Evolutionary conservation across 2,329 filamentous ascomycete genomes (phyloP).

Genomic region (Exophiala sp.): DNA sequence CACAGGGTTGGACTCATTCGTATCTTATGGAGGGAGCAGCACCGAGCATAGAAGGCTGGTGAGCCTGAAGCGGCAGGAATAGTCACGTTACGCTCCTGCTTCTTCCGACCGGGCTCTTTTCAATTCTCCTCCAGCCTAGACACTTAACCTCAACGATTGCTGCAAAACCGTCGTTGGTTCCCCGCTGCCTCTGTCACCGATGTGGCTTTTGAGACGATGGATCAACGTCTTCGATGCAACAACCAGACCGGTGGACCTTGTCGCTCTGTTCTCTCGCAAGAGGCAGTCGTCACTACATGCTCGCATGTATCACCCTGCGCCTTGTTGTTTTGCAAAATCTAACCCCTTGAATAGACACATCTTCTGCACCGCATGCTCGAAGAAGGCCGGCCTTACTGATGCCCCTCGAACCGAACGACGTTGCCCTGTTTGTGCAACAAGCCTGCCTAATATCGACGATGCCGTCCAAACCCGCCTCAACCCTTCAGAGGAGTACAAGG

Average conservation of each 20-base stretch:
- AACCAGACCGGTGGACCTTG: constrained; percentile 57
- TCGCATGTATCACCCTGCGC: constrained; percentile 49
- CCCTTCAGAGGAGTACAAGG: constrained; percentile 84
- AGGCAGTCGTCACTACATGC: constrained; percentile 83
- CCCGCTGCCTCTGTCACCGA: no score
- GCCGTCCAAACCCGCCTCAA: constrained; percentile 65
- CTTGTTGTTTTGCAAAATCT: constrained; percentile 9
- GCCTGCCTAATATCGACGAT: constrained; percentile 66
- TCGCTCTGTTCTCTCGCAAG: constrained; percentile 59
- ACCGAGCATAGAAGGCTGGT: neutral
- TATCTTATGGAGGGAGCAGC: neutral
- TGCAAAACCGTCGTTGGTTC: constrained; percentile 18
- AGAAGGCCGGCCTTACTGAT: constrained; percentile 56
- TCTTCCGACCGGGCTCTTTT: neutral
- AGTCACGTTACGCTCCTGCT: neutral
- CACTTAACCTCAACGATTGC: constrained; percentile 6
- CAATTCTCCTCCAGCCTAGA: neutral
- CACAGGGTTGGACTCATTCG: neutral
- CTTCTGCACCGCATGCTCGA: constrained; percentile 72
- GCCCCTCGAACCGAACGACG: constrained; percentile 48
- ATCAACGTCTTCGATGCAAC: constrained; percentile 72
- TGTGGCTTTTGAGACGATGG: constrained; percentile 67
- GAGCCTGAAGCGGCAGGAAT: neutral
- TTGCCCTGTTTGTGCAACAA: constrained; percentile 71
- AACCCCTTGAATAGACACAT: constrained; percentile 60